phyloP scores from a whole-genome alignment of 148 eudicot species.

The Vaccinium vitisidaea region DNA sequence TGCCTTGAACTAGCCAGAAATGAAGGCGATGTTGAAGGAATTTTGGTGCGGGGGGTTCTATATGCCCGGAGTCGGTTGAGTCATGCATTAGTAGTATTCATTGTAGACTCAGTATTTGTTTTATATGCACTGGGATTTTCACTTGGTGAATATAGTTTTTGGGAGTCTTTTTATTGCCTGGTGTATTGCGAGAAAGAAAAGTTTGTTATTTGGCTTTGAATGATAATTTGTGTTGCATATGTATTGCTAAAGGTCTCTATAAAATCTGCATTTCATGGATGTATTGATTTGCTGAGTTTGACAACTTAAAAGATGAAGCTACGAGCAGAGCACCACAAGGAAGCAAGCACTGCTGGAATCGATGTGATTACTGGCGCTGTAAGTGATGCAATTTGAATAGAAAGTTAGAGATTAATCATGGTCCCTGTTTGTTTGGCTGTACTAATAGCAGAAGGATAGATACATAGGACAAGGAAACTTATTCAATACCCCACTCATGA shows the following conservation, averaged over 20 bases:
- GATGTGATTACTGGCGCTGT: slow-evolving; percentile 91
- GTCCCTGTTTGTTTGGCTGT: background rate
- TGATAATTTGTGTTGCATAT: background rate
- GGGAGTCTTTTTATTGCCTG: background rate
- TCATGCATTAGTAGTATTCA: background rate
- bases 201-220: background rate
- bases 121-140: background rate
- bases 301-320: slow-evolving; percentile 25
- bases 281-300: background rate
- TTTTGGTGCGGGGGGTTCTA: background rate
- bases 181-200: background rate
- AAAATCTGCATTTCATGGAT: slow-evolving; percentile 2
- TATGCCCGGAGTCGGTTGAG: background rate
- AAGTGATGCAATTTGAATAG: slow-evolving; percentile 28
- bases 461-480: too few species aligned
- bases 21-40: background rate
- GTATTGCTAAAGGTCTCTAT: background rate
- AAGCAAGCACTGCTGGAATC: slow-evolving; percentile 72
- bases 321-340: slow-evolving; percentile 96
- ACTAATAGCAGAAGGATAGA: too few species aligned
- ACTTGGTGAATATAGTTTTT: background rate
- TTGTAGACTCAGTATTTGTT: background rate
- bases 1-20: slow-evolving; percentile 14
- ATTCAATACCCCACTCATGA: too few species aligned
- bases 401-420: background rate